Evolutionary conservation across 495 filamentous ascomycete genomes (phyloP), one percentile per base, ranked within the genome.

Genomic region (Aspergillus olivimuriae): DNA sequence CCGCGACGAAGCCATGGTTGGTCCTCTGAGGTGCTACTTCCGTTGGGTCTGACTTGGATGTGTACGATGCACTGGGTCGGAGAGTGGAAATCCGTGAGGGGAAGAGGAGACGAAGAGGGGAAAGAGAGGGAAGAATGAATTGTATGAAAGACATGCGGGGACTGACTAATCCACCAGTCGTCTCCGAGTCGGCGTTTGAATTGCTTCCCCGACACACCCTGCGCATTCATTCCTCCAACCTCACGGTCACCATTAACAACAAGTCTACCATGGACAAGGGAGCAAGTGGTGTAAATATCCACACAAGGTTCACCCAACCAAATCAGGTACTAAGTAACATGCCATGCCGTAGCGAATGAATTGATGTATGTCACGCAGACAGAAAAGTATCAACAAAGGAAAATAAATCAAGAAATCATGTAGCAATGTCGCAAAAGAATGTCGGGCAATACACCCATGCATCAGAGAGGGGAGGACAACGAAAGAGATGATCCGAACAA

Each of bases 311-410:
- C n/a, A n/a, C n/a, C n/a, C n/a, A n/a, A n/a, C n/a, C n/a, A n/a
- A n/a, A 46, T 39, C 39, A 47, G 40, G 50, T 45, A 44, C 40
- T 49, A 41, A 52, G 51, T 16, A 43, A 52, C 52, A 46, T 34
- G 44, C 43, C 44, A 44, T 46, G 49, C 47, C 50, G 46, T 41
- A 41, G 39, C n/a, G 49, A 53, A 47, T 39, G 50, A 53, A 42
- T 42, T 34, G 41, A 30, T 45, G 35, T 5, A 5, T 30, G 30
- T 26, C 41, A 44, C 38, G 28, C 10, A 39, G 46, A 47, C 33
- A 39, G 34, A 48, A 39, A 50, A 26, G n/a, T 34, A 28, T 34
- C 21, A 28, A 44, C 31, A 46, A 57, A 43, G 57, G 41, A 53
- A n/a, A 52, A 34, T 33, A 21, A 36, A 41, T 24, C 32, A 38